Base-by-base conservation (phyloP, 1,139 yeast genomes). In the Debaryomycetaceae sp. region DNA sequence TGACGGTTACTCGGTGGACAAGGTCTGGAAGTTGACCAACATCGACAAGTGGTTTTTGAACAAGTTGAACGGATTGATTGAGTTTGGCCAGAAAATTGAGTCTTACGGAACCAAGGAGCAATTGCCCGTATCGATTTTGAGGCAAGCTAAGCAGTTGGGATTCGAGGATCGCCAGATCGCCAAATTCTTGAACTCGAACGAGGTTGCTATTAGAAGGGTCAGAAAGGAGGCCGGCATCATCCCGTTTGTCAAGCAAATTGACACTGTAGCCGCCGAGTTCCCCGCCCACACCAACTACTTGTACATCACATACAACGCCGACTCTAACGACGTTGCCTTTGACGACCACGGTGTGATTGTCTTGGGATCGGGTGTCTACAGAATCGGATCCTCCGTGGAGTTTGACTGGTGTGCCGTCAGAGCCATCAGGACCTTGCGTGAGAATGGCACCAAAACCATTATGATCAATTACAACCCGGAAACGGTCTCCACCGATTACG, bases 401-500 rank as follows among this genome's bases (percentile, higher is more conserved):
- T 85, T 85, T 56, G 96, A 85, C 59, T 85, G 95, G 95, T 85
- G 96, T 74, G 95, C 95, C 29, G 96, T 85, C 36, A 74, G 93
- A 43, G 94, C 98, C 34, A 94, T 88, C 43, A 81, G 98, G 67
- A 86, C 98, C 27, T 73, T 91, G 54, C 79, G 98, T 52, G 85
- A 83, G 43, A 76, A 78, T 55, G 89, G 89, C 37, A 70, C 76
- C 56, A 91, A 88, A 72, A 91, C 98, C 21, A 82, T 91, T 53
- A 91, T 91, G 97, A 78, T 91, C 56, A 91, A 91, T 71, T 91
- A 91, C 68, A 91, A 91, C 65, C 98, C 98, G 31, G 98, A 91
- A 67, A 91, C 98, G 25, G 98, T 91, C 27, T 85, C 96, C 13
- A 91, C 98, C 28, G 98, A 91, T 65, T 91, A 86, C 58, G 98